Percentiles rank a stretch among this genome's conserved stretches.
These are phyloP conservation scores for Poa pratensis DNA, from an alignment of 176 grass and related monocot genomes.

Conservation along the genomic window DNA sequence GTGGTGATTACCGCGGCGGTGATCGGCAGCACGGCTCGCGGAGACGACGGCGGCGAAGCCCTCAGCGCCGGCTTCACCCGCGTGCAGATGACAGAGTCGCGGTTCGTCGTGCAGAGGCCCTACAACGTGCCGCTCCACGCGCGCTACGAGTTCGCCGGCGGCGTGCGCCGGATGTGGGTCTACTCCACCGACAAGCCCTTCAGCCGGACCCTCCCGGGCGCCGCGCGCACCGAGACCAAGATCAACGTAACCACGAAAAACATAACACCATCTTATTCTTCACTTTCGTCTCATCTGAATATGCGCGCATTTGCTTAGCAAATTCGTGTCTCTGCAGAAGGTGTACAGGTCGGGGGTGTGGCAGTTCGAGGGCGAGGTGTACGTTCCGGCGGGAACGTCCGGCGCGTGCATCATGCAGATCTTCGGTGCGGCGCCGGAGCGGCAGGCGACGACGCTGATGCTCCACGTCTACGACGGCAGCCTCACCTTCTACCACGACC, in stretches of 20 bases:
- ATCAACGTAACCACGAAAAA: background rate
- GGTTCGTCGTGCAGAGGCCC: conserved; percentile 47
- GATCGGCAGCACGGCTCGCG: background rate
- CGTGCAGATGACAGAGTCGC: conserved; percentile 15
- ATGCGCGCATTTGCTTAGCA: background rate
- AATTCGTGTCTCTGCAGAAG: background rate
- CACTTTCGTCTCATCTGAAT: background rate
- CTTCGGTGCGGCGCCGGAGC: conserved; percentile 20
- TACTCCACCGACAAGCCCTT: conserved; percentile 31
- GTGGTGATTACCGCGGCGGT: background rate
- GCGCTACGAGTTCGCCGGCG: conserved; percentile 27
- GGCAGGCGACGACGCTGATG: conserved; percentile 51
- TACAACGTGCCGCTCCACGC: conserved; percentile 30
- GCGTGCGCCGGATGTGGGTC: conserved; percentile 56
- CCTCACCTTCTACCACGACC: conserved; percentile 38
- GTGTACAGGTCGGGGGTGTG: conserved; percentile 47
- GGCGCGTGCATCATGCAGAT: conserved; percentile 57
- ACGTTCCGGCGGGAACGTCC: conserved; percentile 39
- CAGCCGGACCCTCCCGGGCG: conserved; percentile 3
- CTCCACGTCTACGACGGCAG: conserved; percentile 44
- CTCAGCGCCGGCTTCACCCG: conserved; percentile 50
- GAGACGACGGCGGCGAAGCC: background rate
- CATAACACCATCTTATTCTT: background rate
- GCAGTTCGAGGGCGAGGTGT: conserved; percentile 58
- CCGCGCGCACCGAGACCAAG: conserved; percentile 42